Percentiles rank a stretch among this genome's conserved stretches.
Evolutionary conservation across 2,329 filamentous ascomycete genomes (phyloP).

Genomic region (Rhynchosporium agropyri): DNA sequence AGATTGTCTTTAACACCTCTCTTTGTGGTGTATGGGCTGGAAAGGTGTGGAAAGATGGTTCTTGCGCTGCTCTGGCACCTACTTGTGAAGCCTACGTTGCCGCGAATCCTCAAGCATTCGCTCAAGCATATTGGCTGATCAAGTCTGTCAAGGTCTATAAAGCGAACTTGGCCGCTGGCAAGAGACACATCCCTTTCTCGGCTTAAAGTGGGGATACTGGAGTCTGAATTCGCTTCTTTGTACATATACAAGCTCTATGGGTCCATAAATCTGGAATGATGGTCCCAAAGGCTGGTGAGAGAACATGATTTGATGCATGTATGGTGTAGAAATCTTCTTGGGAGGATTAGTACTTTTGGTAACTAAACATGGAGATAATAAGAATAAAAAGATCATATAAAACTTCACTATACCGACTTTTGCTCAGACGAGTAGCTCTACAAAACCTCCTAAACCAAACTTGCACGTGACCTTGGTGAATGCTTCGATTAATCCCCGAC

Average conservation of each 20-base stretch:
- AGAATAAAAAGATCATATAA: background rate
- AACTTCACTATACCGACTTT: background rate
- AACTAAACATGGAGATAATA: background rate
- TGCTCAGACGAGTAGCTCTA: background rate
- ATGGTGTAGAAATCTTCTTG: background rate
- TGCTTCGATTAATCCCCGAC: no score
- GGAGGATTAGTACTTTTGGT: background rate
- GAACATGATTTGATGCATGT: background rate
- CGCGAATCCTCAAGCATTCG: slow-evolving; percentile 66
- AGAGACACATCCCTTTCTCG: slow-evolving; percentile 21
- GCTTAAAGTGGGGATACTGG: background rate
- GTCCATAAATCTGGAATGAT: background rate
- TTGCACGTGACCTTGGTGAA: background rate
- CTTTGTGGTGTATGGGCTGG: slow-evolving; percentile 90
- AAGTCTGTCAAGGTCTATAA: slow-evolving; percentile 47
- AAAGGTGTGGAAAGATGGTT: slow-evolving; percentile 61
- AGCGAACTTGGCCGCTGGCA: slow-evolving; percentile 6
- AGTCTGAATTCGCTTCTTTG: background rate
- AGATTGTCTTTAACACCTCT: slow-evolving; percentile 79
- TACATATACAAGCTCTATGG: background rate
- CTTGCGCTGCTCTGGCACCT: slow-evolving; percentile 61
- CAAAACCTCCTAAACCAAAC: background rate
- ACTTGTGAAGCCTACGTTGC: slow-evolving; percentile 75
- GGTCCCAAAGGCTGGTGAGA: background rate
- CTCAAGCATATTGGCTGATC: slow-evolving; percentile 76